Evolutionary conservation across 352 stramenopile species (phyloP), one percentile per base, ranked within the genome.

Genomic region (Phytophthora crassamura): DNA sequence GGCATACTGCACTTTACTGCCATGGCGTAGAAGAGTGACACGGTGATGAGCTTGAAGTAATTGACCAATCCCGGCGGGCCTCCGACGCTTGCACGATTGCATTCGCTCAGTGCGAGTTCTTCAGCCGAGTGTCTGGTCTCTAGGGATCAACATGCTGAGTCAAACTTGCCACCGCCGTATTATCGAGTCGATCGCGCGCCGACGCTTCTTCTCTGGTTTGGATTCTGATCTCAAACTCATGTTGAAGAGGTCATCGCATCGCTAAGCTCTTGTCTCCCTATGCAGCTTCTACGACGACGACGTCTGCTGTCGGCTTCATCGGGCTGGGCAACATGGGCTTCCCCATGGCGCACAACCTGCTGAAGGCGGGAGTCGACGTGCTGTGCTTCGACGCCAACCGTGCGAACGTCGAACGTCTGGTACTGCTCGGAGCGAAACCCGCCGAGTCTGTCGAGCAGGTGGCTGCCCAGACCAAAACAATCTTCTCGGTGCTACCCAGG

Each of bases 241-340:
- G n/a, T n/a, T n/a, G n/a, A n/a, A n/a, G n/a, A n/a, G n/a, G n/a
- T 45, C 30, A 32, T 45, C 1, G 8, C 6, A 30, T 30, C 25
- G 4, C 38, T 59, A 22, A 50, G 12, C 7, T 42, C 8, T 60
- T 43, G n/a, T n/a, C n/a, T n/a, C n/a, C 22, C 22, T 2, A 4
- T 22, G 42, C 16, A 61, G 58, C 35, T 41, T 43, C 59, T n/a
- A 56, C 34, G n/a, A 10, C 9, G 12, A 35, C 52, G 41, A 49
- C 43, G 11, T 35, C 59, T 20, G 46, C 45, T 10, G 59, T 98
- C 16, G 92, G 89, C 18, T 97, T 98, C 73, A 84, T 98, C 28
- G 92, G 94, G 6, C 74, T 98, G 10, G 94, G 94, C 22, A 97
- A 98, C 66, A 98, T 98, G 91, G 93, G 92, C 0, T 72, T 89